phyloP scores from a whole-genome alignment of 345 rosid species.

The Rhodamnia argentea region DNA sequence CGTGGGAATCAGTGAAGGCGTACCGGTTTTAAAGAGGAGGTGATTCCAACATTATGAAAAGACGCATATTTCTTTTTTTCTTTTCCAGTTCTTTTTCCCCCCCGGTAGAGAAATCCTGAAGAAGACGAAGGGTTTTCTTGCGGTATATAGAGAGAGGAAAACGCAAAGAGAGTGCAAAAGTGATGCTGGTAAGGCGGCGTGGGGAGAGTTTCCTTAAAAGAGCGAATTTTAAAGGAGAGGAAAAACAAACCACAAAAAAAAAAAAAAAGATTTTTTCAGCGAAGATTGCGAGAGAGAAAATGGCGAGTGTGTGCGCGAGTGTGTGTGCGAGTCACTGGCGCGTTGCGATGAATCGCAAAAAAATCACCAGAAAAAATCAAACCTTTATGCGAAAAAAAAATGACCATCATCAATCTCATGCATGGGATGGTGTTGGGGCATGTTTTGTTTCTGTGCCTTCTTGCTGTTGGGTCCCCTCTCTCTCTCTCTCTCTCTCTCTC shows the following conservation, averaged over 20 bases:
- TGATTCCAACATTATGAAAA: neutral
- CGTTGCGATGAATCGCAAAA: neutral
- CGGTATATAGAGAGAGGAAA: neutral
- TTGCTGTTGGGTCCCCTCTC: neutral
- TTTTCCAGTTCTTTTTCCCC: neutral
- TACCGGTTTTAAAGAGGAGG: neutral
- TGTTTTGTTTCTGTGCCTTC: neutral
- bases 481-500: neutral
- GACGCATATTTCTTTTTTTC: neutral
- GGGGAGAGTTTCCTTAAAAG: neutral
- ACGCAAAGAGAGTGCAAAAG: neutral
- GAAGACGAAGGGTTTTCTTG: neutral
- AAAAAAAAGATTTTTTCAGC: neutral
- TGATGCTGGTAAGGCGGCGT: slow-evolving; percentile 3
- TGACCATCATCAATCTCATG: neutral
- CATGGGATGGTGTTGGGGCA: neutral
- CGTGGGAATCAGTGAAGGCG: neutral
- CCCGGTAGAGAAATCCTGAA: neutral
- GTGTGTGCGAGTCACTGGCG: neutral
- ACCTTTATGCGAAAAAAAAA: neutral
- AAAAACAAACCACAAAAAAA: neutral
- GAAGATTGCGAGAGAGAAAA: neutral
- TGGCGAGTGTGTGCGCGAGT: neutral
- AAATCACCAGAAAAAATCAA: neutral
- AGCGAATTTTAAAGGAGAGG: neutral